Evolutionary conservation across 108 stramenopile species (phyloP), one percentile per base, ranked within the genome.

Genomic region (Ochromonas danica): DNA sequence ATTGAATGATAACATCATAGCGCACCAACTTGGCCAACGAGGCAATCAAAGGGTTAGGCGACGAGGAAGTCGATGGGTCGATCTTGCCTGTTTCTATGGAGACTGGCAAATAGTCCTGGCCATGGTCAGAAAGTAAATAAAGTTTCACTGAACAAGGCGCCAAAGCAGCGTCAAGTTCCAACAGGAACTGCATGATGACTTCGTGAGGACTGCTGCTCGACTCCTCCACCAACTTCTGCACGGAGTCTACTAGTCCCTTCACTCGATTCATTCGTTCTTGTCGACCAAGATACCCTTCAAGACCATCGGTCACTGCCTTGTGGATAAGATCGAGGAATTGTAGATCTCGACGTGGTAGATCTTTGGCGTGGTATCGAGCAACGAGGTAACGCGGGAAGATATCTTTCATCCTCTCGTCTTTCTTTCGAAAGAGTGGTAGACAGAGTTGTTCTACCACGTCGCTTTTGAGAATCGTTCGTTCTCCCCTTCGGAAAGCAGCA

Each of bases 161-260:
- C 63, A 36, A 35, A 36, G 63, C 63, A 25, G 25, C 63, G 3
- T 67, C 63, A 10, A 67, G 25, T 28, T 67, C 63, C 31, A 67
- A 35, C 14, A 67, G 3, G 14, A 25, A 3, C 31, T 67, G 63
- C 17, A 67, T 33, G 63, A 67, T 3, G 33, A 67, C 10, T 28
- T 67, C 30, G 31, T 36, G 3, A 6, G 63, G 63, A 28, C 33
- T 35, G n/a, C n/a, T n/a, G n/a, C n/a, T n/a, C n/a, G n/a, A n/a
- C 17, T 35, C 33, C 31, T 67, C 33, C 63, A 35, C 3, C 31
- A 67, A 35, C 30, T 10, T 6, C 10, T 36, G 17, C 33, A 67
- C 25, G 30, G 27, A 3, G 3, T 67, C 63, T 3, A 67, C 25
- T 6, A 67, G 31, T 10, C 10, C 6, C 17, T 3, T 10, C 10